A percentile compares a stretch with the other conserved stretches of the same genome.
phyloP scores from a whole-genome alignment of 495 filamentous ascomycete genomes.

The Penicillium bialowiezense region DNA sequence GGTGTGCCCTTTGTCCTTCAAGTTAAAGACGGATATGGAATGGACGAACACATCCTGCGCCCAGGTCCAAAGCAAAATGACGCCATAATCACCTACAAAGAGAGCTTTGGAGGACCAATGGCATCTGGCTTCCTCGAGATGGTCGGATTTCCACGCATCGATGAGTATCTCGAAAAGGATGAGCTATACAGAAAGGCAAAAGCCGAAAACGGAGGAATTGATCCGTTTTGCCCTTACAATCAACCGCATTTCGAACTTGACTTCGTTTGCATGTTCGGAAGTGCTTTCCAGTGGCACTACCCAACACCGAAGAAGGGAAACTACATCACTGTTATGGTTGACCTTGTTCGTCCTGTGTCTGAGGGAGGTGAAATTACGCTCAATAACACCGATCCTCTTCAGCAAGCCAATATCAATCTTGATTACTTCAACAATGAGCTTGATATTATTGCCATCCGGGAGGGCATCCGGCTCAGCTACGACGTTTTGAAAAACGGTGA shows the following conservation, averaged over 20 bases:
- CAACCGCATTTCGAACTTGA: slow-evolving; percentile 65
- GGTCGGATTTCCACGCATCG: slow-evolving; percentile 56
- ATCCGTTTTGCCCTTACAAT: slow-evolving; percentile 55
- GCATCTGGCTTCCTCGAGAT: slow-evolving; percentile 53
- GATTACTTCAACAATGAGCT: slow-evolving; percentile 56
- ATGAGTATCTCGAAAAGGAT: slow-evolving; percentile 47
- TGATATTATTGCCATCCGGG: slow-evolving; percentile 52
- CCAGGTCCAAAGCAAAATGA: slow-evolving; percentile 42
- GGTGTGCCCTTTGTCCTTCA: slow-evolving; percentile 53
- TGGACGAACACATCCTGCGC: slow-evolving; percentile 54
- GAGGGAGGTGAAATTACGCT: slow-evolving; percentile 45
- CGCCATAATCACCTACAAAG: slow-evolving; percentile 44
- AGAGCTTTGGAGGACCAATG: slow-evolving; percentile 48
- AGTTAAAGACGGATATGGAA: slow-evolving; percentile 51
- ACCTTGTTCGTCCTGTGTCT: slow-evolving; percentile 53
- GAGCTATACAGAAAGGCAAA: slow-evolving; percentile 50
- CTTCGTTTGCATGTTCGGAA: slow-evolving; percentile 56
- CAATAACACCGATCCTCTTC: slow-evolving; percentile 46
- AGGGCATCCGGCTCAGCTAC: slow-evolving; percentile 52
- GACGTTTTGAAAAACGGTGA: slow-evolving; percentile 52
- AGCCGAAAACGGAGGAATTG: slow-evolving; percentile 41
- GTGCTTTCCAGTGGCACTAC: slow-evolving; percentile 62
- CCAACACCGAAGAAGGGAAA: slow-evolving; percentile 46
- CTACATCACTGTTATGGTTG: slow-evolving; percentile 55
- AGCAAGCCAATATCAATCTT: slow-evolving; percentile 54